phyloP scores from a whole-genome alignment of 768 basidiomycete species.

The Peribolospora baueri region DNA sequence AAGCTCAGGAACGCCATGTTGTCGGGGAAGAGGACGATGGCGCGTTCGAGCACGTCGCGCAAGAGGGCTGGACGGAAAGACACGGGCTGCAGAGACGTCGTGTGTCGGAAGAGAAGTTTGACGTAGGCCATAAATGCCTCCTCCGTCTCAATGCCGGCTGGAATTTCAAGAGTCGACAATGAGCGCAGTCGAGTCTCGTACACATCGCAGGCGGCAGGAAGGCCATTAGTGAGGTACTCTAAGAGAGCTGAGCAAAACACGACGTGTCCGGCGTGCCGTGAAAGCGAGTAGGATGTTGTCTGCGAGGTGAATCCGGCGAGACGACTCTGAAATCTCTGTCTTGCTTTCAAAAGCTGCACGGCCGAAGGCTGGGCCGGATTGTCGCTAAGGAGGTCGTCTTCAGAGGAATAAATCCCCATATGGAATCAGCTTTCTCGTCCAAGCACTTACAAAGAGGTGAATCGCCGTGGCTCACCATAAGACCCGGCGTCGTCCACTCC shows the following conservation, averaged over 20 bases:
- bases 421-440: too few relatives aligned
- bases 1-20: constrained; percentile 21
- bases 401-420: too few relatives aligned
- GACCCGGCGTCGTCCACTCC: not conserved
- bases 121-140: constrained; percentile 15
- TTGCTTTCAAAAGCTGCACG: too few relatives aligned
- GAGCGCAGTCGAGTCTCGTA: constrained; percentile 10
- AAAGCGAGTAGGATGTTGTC: constrained; percentile 3
- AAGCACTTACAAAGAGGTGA: too few relatives aligned
- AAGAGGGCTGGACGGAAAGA: constrained; percentile 14
- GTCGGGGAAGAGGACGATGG: constrained; percentile 18
- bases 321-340: too few relatives aligned
- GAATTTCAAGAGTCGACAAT: not conserved
- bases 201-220: constrained; percentile 12
- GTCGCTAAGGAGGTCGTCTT: too few relatives aligned
- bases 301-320: constrained; percentile 2
- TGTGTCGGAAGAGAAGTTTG: constrained; percentile 16
- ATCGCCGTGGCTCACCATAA: too few relatives aligned
- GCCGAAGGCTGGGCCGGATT: too few relatives aligned
- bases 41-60: constrained; percentile 17
- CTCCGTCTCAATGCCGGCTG: constrained; percentile 12
- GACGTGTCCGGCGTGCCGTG: not conserved
- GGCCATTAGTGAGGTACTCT: constrained; percentile 9
- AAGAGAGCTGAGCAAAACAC: constrained; percentile 14
- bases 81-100: constrained; percentile 1